Conservation (phyloP, 345 rosid species). For the Eucalyptus cloeziana region DNA sequence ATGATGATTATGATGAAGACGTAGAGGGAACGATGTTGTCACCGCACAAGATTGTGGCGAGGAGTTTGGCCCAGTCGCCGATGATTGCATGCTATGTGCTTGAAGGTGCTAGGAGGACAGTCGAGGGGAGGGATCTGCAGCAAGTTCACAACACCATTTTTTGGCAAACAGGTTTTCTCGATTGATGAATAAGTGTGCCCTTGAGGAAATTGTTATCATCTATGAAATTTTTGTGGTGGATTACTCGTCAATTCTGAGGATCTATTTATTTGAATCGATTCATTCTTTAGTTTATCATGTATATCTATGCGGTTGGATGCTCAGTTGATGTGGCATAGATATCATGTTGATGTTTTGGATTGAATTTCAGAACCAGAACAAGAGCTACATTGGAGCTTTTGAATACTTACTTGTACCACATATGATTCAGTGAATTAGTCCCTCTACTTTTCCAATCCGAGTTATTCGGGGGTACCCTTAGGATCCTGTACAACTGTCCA, state of each 20-base stretch:
- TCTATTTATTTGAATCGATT: not conserved
- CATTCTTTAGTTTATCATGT: not conserved
- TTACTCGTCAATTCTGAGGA: not conserved
- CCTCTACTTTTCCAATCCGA: not conserved
- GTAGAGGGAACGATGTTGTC: conserved; percentile 10
- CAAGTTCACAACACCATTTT: conserved; percentile 23
- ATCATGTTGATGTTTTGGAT: not conserved
- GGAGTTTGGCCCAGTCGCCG: conserved; percentile 2
- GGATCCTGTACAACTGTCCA: not conserved
- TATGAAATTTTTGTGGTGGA: not conserved
- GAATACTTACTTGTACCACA: not conserved
- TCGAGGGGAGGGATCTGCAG: conserved; percentile 24
- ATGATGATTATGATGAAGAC: not conserved
- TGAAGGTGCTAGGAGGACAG: conserved; percentile 24
- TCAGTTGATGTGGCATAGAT: not conserved
- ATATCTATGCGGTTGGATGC: not conserved
- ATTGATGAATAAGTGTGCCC: not conserved
- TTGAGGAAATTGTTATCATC: not conserved
- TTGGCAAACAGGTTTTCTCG: conserved; percentile 19
- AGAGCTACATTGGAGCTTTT: not conserved
- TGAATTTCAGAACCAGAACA: no score
- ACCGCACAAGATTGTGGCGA: conserved; percentile 30
- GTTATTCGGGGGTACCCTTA: not conserved
- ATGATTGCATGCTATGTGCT: conserved; percentile 14
- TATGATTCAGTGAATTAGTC: not conserved